These are phyloP conservation scores for Phanerodontia chrysosporium DNA, from an alignment of 768 basidiomycete species.

Conservation along the genomic window DNA sequence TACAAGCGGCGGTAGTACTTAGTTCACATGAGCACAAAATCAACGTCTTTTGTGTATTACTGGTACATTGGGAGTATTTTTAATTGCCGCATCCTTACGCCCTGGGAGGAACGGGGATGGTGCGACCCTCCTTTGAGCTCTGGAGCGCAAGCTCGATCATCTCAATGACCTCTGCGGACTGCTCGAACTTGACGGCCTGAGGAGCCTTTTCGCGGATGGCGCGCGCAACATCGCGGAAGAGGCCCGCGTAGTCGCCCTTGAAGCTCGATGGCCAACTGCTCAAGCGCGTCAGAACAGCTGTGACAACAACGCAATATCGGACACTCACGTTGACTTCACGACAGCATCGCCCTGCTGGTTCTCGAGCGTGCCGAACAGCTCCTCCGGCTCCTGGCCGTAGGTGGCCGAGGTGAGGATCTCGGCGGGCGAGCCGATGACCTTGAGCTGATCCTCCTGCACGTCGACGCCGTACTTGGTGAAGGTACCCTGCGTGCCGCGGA, in stretches of 20 bases:
- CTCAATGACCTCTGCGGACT: slow-evolving; percentile 67
- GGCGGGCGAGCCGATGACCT: slow-evolving; percentile 43
- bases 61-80: not conserved
- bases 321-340: slow-evolving; percentile 25
- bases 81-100: not conserved
- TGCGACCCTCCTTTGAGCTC: slow-evolving; percentile 59
- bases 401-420: slow-evolving; percentile 37
- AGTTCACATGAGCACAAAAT: not conserved
- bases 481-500: slow-evolving; percentile 69
- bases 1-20: slow-evolving; percentile 77
- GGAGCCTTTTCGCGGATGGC: slow-evolving; percentile 53
- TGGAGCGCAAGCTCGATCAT: slow-evolving; percentile 71
- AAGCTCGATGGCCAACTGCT: slow-evolving; percentile 61
- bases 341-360: slow-evolving; percentile 45
- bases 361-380: slow-evolving; percentile 60
- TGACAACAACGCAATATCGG: slow-evolving; percentile 26
- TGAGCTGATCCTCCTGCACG: slow-evolving; percentile 75
- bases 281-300: slow-evolving; percentile 9
- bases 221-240: slow-evolving; percentile 64
- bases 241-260: slow-evolving; percentile 51
- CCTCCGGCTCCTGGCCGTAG: slow-evolving; percentile 62
- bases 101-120: slow-evolving; percentile 30
- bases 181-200: slow-evolving; percentile 66
- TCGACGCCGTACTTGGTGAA: slow-evolving; percentile 77
- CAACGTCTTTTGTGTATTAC: not conserved